Evolutionary conservation across 345 rosid genomes (phyloP), one percentile per base, ranked within the genome.

Genomic region (Clausena lansium): DNA sequence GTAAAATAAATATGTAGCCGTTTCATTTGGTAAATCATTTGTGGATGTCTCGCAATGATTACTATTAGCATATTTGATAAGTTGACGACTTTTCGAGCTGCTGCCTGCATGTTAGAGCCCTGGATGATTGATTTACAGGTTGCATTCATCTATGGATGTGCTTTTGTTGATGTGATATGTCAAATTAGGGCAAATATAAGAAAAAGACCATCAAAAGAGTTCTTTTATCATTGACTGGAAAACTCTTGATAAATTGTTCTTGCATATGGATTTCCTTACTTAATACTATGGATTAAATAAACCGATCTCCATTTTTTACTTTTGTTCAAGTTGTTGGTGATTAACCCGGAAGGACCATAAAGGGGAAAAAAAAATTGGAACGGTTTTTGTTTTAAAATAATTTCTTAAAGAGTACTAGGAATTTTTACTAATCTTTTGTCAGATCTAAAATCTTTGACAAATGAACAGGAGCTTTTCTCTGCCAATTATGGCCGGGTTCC

Each of bases 101-200:
- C 27, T 54, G 28, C 20, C 61, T 60, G 58, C 67, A 17, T 39
- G 38, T 39, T 39, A 41, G 32, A 39, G 76, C 45, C 19, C 20
- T 30, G 71, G 70, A 64, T 62, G 47, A 50, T 64, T 63, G 71
- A 75, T 75, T 11, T 74, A 50, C 50, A 22, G 33, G 61, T 30
- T 63, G 68, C 32, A 32, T 30, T 9, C 55, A 63, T 63, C 41
- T 75, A 13, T 22, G 55, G 33, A 75, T 75, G 61, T 24, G 32
- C 14, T 45, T 20, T 11, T n/a, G 45, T 50, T 45, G 33, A 30
- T 47, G 32, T 45, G 65, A 64, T 13, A 33, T 35, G 58, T 47
- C 50, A 45, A 32, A 63, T 64, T 64, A 63, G 61, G 45, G 33
- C 25, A 50, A 74, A 30, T 3, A 19, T 24, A 17, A 9, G 20